Base-by-base conservation (phyloP, 2,329 filamentous ascomycete genomes). In the Xylariaceae sp. region DNA sequence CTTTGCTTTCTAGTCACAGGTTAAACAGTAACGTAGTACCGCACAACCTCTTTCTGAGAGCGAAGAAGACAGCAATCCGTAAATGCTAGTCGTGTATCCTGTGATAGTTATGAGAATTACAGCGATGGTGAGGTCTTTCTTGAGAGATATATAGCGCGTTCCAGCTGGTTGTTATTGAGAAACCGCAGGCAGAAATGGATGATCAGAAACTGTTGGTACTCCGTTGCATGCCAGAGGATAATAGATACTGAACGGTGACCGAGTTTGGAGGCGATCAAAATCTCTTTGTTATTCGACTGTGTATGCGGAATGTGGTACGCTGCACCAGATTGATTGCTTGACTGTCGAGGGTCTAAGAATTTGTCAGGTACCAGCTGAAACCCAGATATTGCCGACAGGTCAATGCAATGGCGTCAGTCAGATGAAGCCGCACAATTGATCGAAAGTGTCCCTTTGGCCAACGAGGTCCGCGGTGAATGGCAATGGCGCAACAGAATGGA, bases 11-110 rank as follows among this genome's bases (percentile, higher is more conserved):
- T 30, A 18, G 58, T 53, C 42, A 49, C 54, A 57, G 53, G 42
- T 47, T 32, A 49, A n/a, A 61, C 57, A 50, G 64, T 61, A 65
- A 63, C 62, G 59, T 66, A 58, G 55, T 53, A 59, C 59, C 59
- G 42, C 18, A 32, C 40, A 18, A 53, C 50, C 53, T 44, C 32
- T 29, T 29, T 57, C 51, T 53, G 56, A 53, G 51, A 56, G 34
- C 44, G 54, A 55, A 51, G 43, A 53, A 49, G 51, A 56, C 39
- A 37, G 47, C 50, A 49, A 44, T 36, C 21, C 34, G 44, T 34
- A 40, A 49, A 53, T 34, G 21, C 51, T 12, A 36, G 36, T 48
- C 13, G 6, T 34, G 32, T 39, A 46, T 51, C 46, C 51, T 36
- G 19, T n/a, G 15, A 19, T 15, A 1, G 19, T 34, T 43, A 36